Percentiles rank a stretch among this genome's conserved stretches.
Evolutionary conservation across 1,139 yeast species (phyloP).

Genomic region (Geotrichum siamense): DNA sequence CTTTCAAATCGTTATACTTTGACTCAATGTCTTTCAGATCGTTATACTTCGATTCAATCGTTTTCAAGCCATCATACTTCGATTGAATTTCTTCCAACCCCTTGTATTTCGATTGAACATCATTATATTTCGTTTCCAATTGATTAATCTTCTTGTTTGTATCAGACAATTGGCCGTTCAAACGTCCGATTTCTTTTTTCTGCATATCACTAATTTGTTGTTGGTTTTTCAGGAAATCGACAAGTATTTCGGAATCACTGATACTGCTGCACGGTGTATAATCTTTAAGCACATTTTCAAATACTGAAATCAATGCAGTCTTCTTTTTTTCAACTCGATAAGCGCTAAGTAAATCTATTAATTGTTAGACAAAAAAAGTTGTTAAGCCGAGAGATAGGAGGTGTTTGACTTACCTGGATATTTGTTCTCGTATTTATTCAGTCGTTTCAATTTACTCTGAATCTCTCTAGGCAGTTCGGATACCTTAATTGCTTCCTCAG

Average conservation of each 20-base stretch:
- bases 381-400: no score
- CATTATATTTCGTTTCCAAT: slow-evolving; percentile 13
- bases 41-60: slow-evolving; percentile 4
- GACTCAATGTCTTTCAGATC: slow-evolving; percentile 4
- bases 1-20: slow-evolving; percentile 10
- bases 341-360: slow-evolving; percentile 60
- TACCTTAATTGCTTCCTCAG: slow-evolving; percentile 5
- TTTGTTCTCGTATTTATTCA: slow-evolving; percentile 80
- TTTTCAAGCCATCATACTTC: slow-evolving; percentile 6
- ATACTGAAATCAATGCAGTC: slow-evolving; percentile 50
- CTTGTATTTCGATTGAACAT: neutral
- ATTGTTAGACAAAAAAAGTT: no score
- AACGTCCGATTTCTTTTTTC: slow-evolving; percentile 44
- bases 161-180: slow-evolving; percentile 20
- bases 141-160: slow-evolving; percentile 10
- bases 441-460: slow-evolving; percentile 61
- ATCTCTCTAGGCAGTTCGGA: slow-evolving; percentile 46
- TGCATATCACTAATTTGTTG: slow-evolving; percentile 55
- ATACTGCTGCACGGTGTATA: slow-evolving; percentile 73
- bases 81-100: slow-evolving; percentile 4
- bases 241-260: slow-evolving; percentile 60
- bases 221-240: slow-evolving; percentile 62
- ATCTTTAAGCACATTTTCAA: slow-evolving; percentile 69
- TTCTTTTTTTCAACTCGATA: slow-evolving; percentile 74
- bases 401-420: slow-evolving; percentile 52